Evolutionary conservation across 768 basidiomycete genomes (phyloP).

Genomic region (Hydnomerulius pinastri): DNA sequence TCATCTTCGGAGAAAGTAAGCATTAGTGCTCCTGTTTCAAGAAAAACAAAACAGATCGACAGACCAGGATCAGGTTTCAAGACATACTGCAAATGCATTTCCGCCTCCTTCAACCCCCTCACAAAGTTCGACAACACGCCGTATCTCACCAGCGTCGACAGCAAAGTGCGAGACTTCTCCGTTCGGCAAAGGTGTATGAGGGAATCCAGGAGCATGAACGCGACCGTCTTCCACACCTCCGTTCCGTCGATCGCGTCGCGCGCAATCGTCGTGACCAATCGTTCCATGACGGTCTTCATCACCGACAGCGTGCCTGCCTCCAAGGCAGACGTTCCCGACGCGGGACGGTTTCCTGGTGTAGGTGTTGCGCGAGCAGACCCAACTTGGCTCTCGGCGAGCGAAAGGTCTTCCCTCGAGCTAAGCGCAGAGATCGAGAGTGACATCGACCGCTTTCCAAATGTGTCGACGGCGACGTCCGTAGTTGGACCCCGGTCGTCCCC

Average conservation of each 20-base stretch:
- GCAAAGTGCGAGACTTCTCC: conserved; percentile 67
- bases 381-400: conserved; percentile 40
- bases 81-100: conserved; percentile 69
- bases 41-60: conserved; percentile 21
- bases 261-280: conserved; percentile 69
- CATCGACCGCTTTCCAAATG: conserved; percentile 27
- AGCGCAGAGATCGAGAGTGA: conserved; percentile 36
- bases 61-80: conserved; percentile 89
- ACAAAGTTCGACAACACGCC: conserved; percentile 85
- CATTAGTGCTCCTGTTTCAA: neutral
- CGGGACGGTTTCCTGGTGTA: conserved; percentile 8
- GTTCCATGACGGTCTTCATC: conserved; percentile 69
- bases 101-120: conserved; percentile 80
- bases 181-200: conserved; percentile 69
- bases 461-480: conserved; percentile 16
- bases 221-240: conserved; percentile 96
- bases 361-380: conserved; percentile 24
- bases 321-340: conserved; percentile 39
- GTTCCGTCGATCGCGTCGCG: conserved; percentile 94
- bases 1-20: conserved; percentile 55
- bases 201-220: conserved; percentile 87
- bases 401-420: conserved; percentile 42
- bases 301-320: conserved; percentile 64
- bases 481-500: conserved; percentile 17
- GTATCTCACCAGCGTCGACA: conserved; percentile 61